Conservation (phyloP, 2,329 filamentous ascomycete species). For the Corinectria fuckeliana region DNA sequence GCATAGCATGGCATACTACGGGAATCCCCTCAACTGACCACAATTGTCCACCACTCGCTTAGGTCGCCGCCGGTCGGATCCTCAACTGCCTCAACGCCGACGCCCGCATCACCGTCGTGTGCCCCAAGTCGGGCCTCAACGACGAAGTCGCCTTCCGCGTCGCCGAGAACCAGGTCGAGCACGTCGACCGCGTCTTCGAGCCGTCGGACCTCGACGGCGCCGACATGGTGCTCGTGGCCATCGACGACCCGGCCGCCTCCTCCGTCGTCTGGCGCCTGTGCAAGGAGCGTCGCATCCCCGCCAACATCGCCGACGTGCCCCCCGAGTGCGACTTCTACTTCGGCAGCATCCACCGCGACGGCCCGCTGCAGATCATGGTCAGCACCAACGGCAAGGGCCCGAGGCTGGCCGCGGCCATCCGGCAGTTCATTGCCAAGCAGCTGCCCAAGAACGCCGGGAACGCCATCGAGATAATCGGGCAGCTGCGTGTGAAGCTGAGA, state of each 20-base stretch:
- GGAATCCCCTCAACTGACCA: too few species aligned
- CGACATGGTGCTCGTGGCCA: slow-evolving; percentile 90
- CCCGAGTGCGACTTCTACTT: slow-evolving; percentile 99
- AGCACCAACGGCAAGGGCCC: slow-evolving; percentile 98
- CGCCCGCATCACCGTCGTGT: slow-evolving; percentile 85
- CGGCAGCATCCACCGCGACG: slow-evolving; percentile 92
- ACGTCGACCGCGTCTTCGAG: slow-evolving; percentile 84
- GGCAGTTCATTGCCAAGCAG: slow-evolving; percentile 77
- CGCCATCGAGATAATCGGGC: slow-evolving; percentile 85
- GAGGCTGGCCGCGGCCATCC: slow-evolving; percentile 84
- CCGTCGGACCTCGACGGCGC: slow-evolving; percentile 81
- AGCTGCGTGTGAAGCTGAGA: slow-evolving; percentile 78
- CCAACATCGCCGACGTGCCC: slow-evolving; percentile 97
- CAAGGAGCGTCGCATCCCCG: slow-evolving; percentile 81
- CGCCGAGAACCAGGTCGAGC: slow-evolving; percentile 74
- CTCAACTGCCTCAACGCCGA: slow-evolving; percentile 95
- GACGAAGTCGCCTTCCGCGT: slow-evolving; percentile 87
- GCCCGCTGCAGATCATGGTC: slow-evolving; percentile 97
- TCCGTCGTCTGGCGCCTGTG: slow-evolving; percentile 92
- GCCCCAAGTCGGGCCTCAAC: slow-evolving; percentile 80
- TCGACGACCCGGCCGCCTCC: slow-evolving; percentile 93
- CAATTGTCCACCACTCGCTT: too few species aligned
- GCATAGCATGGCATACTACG: too few species aligned
- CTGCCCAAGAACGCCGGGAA: slow-evolving; percentile 82
- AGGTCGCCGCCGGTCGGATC: slow-evolving; percentile 96